Evolutionary conservation across 345 rosid genomes (phyloP).

Genomic region (Atalantia buxifolia): DNA sequence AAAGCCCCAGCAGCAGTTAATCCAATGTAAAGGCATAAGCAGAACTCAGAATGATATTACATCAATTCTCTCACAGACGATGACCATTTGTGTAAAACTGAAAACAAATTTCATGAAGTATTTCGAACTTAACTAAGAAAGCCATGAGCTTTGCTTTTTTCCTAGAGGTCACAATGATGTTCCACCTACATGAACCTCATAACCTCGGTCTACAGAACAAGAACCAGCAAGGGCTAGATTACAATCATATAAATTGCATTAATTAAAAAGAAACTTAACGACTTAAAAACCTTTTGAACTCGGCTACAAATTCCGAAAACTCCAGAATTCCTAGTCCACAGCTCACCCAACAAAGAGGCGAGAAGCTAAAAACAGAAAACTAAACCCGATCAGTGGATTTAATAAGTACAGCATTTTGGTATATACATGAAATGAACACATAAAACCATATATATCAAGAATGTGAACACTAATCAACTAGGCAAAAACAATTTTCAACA

Average conservation of each 20-base stretch:
- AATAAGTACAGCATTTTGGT: not conserved
- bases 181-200: not conserved
- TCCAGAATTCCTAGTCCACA: not conserved
- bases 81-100: not conserved
- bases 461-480: not conserved
- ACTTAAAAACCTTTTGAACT: not conserved
- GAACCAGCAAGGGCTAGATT: not conserved
- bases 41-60: not conserved
- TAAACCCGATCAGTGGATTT: not conserved
- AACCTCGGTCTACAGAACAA: not conserved
- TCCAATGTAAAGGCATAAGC: not conserved
- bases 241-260: not conserved
- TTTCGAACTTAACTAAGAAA: not conserved
- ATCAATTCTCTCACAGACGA: not conserved
- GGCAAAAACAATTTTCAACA: not conserved
- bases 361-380: not conserved
- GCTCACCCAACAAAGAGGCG: not conserved
- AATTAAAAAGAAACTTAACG: not conserved
- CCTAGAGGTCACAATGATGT: not conserved
- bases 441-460: not conserved
- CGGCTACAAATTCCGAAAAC: not conserved
- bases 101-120: not conserved
- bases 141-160: not conserved
- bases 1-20: not conserved
- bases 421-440: not conserved